A percentile compares a stretch with the other conserved stretches of the same genome.
Conservation (phyloP, 139 green algal species). For the Penium margaritaceum region DNA sequence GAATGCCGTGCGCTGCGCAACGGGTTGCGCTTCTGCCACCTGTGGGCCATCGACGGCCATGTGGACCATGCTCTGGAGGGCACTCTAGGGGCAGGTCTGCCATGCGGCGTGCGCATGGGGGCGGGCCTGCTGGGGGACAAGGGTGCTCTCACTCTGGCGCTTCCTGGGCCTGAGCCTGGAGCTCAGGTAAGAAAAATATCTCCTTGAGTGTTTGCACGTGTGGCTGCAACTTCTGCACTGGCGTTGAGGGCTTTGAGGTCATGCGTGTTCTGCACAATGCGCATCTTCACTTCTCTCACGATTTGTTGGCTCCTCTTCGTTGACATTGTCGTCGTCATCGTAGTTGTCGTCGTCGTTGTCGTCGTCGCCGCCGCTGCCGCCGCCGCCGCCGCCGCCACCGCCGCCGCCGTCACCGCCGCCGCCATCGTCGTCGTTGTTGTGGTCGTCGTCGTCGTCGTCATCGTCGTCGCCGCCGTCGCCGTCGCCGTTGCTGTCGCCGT, state of each 20-base stretch:
- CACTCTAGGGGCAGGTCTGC: not conserved
- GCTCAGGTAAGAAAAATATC: not conserved
- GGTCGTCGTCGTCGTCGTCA: no score
- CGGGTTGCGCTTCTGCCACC: conserved; percentile 26
- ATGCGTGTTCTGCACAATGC: no score
- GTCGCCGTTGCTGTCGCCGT: no score
- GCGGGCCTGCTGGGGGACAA: conserved; percentile 25
- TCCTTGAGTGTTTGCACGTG: not conserved
- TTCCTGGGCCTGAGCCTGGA: not conserved
- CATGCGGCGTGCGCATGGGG: not conserved
- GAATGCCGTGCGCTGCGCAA: conserved; percentile 33
- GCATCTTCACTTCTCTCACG: no score
- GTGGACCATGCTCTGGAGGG: conserved; percentile 13
- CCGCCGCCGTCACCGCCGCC: no score
- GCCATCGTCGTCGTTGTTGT: no score
- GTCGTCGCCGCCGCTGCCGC: no score
- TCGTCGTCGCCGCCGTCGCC: no score
- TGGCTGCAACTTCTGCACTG: no score
- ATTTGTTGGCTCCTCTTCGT: conserved; percentile 12
- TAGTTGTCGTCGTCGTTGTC: not conserved
- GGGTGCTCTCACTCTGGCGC: conserved; percentile 26
- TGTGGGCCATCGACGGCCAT: conserved; percentile 19
- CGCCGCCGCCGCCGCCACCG: no score
- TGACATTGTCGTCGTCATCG: not conserved
- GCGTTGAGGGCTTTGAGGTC: no score